Evolutionary conservation across 108 stramenopile species (phyloP).

Genomic region (Fistulifera solaris): DNA sequence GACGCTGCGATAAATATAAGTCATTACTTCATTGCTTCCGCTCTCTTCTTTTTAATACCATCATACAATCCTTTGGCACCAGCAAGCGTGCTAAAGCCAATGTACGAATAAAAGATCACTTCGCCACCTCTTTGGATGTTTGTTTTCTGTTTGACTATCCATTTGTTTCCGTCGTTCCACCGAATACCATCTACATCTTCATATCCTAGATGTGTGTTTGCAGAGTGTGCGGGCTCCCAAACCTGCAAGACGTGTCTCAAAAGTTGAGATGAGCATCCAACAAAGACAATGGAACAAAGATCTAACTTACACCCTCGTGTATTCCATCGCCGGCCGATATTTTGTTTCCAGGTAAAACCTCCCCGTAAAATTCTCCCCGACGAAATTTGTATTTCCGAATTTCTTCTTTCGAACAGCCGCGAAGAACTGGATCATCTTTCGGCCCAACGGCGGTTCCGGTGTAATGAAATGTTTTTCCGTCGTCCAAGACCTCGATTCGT

Average conservation of each 20-base stretch:
- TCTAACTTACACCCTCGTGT: slow-evolving; percentile 17
- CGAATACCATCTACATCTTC: slow-evolving; percentile 33
- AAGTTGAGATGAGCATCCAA: no score
- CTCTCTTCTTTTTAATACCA: slow-evolving; percentile 4
- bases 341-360: slow-evolving; percentile 8
- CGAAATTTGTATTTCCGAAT: slow-evolving; percentile 20
- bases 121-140: slow-evolving; percentile 7
- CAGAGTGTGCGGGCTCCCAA: slow-evolving; percentile 28
- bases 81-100: slow-evolving; percentile 30
- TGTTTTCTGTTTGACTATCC: slow-evolving; percentile 14
- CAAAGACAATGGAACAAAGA: no score
- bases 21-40: slow-evolving; percentile 1
- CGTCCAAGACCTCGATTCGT: slow-evolving; percentile 19
- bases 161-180: slow-evolving; percentile 39
- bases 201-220: slow-evolving; percentile 1
- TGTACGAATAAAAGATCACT: slow-evolving; percentile 21
- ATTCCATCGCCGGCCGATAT: slow-evolving; percentile 27
- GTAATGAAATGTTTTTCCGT: slow-evolving; percentile 21
- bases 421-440: slow-evolving; percentile 16
- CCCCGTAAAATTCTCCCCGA: slow-evolving; percentile 17
- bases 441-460: slow-evolving; percentile 26
- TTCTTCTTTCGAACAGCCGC: slow-evolving; percentile 21
- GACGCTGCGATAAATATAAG: no score
- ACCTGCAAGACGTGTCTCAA: no score
- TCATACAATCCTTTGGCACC: slow-evolving; percentile 23